Percentiles rank a stretch among this genome's conserved stretches.
phyloP scores from a whole-genome alignment of 352 stramenopile species.

The Thraustotheca clavata region DNA sequence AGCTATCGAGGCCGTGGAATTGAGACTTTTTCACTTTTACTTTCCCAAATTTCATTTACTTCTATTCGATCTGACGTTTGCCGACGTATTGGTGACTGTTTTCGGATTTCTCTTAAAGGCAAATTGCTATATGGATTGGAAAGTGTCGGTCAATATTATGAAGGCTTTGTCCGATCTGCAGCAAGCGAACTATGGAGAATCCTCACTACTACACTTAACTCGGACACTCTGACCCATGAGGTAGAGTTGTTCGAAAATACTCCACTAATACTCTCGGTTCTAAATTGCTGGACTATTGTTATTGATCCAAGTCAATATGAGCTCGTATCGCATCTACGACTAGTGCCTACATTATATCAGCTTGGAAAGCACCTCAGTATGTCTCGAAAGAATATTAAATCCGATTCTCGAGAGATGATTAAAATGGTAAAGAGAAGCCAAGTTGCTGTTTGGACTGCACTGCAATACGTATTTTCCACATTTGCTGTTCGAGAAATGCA shows the following conservation, averaged over 20 bases:
- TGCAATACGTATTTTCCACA: conserved; percentile 7
- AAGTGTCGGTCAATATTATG: conserved; percentile 7
- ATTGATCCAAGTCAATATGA: conserved; percentile 7
- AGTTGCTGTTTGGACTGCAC: conserved; percentile 1
- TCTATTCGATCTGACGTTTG: conserved; percentile 45
- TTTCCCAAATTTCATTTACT: conserved; percentile 35
- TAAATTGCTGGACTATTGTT: conserved; percentile 13
- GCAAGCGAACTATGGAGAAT: not conserved
- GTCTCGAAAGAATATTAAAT: not conserved
- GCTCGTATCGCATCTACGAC: not conserved
- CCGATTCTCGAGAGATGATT: not conserved
- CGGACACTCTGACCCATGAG: not conserved
- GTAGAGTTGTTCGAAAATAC: not conserved
- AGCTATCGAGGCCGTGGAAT: conserved; percentile 37
- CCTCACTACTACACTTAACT: not conserved
- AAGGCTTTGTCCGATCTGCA: not conserved
- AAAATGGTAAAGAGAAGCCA: not conserved
- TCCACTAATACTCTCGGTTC: not conserved
- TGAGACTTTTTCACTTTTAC: conserved; percentile 35
- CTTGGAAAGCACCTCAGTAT: not conserved
- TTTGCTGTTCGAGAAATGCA: not conserved
- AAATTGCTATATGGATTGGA: not conserved
- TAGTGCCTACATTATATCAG: conserved; percentile 2
- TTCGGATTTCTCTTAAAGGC: conserved; percentile 16
- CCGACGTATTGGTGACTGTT: conserved; percentile 39